A percentile compares a stretch with the other conserved stretches of the same genome.
phyloP scores from a whole-genome alignment of 371 early-diverging fungal species.

The Ordospora pajunii region DNA sequence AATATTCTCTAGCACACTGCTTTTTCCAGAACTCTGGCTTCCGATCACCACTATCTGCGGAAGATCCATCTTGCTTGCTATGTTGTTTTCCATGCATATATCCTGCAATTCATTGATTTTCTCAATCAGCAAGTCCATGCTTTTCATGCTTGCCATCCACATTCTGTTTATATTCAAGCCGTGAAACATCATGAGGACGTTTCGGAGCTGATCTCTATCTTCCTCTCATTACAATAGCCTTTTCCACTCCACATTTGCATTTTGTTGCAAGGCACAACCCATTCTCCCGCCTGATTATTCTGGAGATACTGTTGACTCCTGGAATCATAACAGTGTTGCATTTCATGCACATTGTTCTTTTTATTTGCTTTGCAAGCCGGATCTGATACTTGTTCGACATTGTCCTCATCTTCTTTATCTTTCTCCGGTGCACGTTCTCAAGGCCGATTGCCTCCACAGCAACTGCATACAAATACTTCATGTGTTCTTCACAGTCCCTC shows the following conservation, averaged over 20 bases:
- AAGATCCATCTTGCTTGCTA: slow-evolving; percentile 68
- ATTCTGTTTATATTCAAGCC: background rate
- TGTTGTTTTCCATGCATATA: slow-evolving; percentile 82
- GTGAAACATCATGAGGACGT: background rate
- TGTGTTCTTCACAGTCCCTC: background rate
- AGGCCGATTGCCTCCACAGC: background rate
- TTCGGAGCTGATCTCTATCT: background rate
- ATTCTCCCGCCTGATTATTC: background rate
- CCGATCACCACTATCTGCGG: slow-evolving; percentile 74
- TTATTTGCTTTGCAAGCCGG: background rate
- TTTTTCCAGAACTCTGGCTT: slow-evolving; percentile 76
- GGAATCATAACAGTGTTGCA: background rate
- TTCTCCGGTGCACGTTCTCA: background rate
- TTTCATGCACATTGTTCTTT: background rate
- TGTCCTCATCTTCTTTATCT: background rate
- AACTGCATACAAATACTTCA: background rate
- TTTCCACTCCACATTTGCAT: background rate
- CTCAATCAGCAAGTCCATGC: slow-evolving; percentile 40
- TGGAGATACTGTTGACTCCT: background rate
- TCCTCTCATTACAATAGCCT: background rate
- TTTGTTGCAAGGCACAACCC: background rate
- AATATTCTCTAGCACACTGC: slow-evolving; percentile 76
- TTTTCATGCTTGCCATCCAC: background rate
- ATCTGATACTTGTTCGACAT: background rate
- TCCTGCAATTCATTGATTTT: slow-evolving; percentile 76